Evolutionary conservation across 345 rosid species (phyloP), one percentile per base, ranked within the genome.

Genomic region (Stellera chamaejasme): DNA sequence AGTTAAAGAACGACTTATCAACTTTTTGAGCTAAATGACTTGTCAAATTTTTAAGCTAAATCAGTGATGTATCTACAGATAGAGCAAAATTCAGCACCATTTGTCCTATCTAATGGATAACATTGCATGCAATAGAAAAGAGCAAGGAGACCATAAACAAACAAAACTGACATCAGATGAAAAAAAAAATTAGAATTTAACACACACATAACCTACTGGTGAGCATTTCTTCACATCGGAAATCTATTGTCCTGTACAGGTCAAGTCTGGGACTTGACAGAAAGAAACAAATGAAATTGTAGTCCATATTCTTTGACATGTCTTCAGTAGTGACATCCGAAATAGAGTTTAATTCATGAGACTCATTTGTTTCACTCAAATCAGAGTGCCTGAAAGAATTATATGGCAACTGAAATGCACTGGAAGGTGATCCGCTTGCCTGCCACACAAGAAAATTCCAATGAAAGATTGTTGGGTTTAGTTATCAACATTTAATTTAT

Each of bases 151-250:
- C 39, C 14, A 13, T 45, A 45, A 43, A 25, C 9, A 10, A 46
- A 58, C 1, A 36, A 13, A 58, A 50, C 25, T 41, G 25, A 41
- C 13, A 15, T 23, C 13, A 42, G 26, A 25, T 19, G 39, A 25
- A 43, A 42, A 32, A 39, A 14, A 41, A 13, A 44, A 15, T 10
- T 39, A 5, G 36, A 41, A 15, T 27, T 13, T 42, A 36, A 48
- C 8, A 48, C 23, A 42, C 10, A 45, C 50, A 51, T 56, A 46
- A 61, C 46, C 41, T 58, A 88, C 98, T 88, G 72, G 79, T 73
- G 70, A 92, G 73, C 98, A 92, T 92, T 53, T 83, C 87, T 74
- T 92, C 98, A 67, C 98, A 88, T 51, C 96, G 83, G 64, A 70
- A 72, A 62, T 92, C 98, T 61, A 92, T 84, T 43, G 77, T 71